phyloP scores from a whole-genome alignment of 306 rosid species.

The Malus orientalis region DNA sequence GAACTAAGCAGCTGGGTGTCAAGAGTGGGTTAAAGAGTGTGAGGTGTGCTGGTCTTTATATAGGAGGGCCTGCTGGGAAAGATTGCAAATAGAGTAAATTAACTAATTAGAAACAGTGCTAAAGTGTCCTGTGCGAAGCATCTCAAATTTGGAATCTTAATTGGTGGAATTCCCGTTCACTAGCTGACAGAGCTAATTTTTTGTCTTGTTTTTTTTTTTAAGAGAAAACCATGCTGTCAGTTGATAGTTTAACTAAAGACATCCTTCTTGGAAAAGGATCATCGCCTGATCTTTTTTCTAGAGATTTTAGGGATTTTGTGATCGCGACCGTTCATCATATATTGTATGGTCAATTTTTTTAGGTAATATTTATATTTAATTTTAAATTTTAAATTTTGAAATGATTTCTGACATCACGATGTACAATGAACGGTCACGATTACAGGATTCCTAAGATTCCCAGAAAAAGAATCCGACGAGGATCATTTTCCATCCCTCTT shows the following conservation, averaged over 20 bases:
- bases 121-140: background rate
- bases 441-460: no score
- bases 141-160: slow-evolving; percentile 37
- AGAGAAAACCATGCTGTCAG: no score
- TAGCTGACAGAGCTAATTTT: slow-evolving; percentile 25
- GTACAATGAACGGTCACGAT: no score
- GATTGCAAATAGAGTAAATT: background rate
- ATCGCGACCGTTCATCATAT: fast-evolving
- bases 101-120: background rate
- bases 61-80: background rate
- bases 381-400: no score
- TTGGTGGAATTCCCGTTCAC: slow-evolving; percentile 48
- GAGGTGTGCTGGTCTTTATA: slow-evolving; percentile 5
- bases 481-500: no score
- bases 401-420: no score
- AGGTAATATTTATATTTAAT: no score
- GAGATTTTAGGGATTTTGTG: no score
- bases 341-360: no score
- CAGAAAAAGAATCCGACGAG: no score
- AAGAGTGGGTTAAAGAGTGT: background rate
- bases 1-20: background rate
- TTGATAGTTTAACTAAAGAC: background rate
- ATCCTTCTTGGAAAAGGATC: background rate
- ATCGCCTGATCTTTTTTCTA: fast-evolving
- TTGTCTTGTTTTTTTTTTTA: no score